Evolutionary conservation across 2,329 filamentous ascomycete genomes (phyloP), one percentile per base, ranked within the genome.

Genomic region (Pseudonectria buxi): DNA sequence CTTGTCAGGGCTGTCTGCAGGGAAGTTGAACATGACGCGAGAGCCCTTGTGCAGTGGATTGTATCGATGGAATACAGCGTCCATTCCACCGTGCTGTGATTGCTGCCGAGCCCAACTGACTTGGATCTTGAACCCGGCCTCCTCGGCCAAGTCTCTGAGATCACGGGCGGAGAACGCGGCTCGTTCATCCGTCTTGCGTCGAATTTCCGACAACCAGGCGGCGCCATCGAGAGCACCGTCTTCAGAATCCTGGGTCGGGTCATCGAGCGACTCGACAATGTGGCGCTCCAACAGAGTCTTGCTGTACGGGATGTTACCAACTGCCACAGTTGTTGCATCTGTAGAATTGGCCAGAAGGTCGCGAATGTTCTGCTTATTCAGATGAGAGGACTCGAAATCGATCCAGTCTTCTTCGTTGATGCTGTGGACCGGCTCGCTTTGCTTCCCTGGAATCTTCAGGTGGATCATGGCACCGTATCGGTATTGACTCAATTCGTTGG

Each of bases 41-140:
- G 14, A 12, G 6, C 27, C 16, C 4, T 28, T 4, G 14, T 26
- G 4, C 3, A 16, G 13, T 4, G 53, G 26, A 51, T 50, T 29
- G 54, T 30, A 27, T n/a, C 26, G 30, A 31, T 45, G 39, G 30
- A 51, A 41, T 13, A 51, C 24, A 16, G 41, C 37, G 22, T 47
- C 39, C 7, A 51, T 4, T 6, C 26, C 43, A 31, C 45, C 47
- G 13, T n/a, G 26, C 18, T 46, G 45, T 6, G 44, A 47, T 13
- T 28, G 36, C 26, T 63, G 63, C 11, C 56, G 52, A 0, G 68
- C 71, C 40, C 66, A 67, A 31, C 59, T 56, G 2, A 57, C 45
- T 28, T 71, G 64, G 16, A 71, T 65, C 24, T 65, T 49, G 39
- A 70, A 73, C 15, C 67, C 66, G 26, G 58, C 45, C 26, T 46